Percentiles rank a stretch among this genome's conserved stretches.
phyloP scores from a whole-genome alignment of 257 asterid species.

The Solanum arcanum region DNA sequence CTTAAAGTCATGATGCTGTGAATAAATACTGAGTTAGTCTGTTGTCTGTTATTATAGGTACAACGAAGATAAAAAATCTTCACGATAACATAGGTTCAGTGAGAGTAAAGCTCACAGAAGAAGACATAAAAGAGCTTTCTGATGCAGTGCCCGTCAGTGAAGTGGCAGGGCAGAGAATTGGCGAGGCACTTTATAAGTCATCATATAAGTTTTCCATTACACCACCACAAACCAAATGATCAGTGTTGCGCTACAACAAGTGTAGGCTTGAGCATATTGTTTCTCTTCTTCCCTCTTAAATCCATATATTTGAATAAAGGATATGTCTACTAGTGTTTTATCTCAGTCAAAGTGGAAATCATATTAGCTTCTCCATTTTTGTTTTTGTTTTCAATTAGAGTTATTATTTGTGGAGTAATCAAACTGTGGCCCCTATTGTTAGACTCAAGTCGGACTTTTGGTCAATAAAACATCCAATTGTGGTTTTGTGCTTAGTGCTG shows the following conservation, averaged over 20 bases:
- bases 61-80: conserved; percentile 46
- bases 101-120: conserved; percentile 34
- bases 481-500: no score
- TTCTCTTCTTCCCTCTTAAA: background rate
- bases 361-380: background rate
- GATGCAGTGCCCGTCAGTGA: conserved; percentile 32
- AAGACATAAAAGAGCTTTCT: conserved; percentile 32
- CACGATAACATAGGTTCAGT: conserved; percentile 39
- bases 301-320: background rate
- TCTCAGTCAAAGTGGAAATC: background rate
- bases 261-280: background rate
- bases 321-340: background rate
- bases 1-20: background rate
- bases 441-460: background rate
- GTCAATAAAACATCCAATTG: no score
- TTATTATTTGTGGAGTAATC: background rate
- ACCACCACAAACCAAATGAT: conserved; percentile 19
- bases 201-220: conserved; percentile 38
- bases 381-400: no score
- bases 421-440: background rate
- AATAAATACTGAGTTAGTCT: background rate
- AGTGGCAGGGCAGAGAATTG: conserved; percentile 33
- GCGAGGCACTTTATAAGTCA: conserved; percentile 7
- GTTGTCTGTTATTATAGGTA: conserved; percentile 20
- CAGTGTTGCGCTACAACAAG: background rate